Base-by-base conservation (phyloP, 345 rosid genomes). In the Trapa bicornis region DNA sequence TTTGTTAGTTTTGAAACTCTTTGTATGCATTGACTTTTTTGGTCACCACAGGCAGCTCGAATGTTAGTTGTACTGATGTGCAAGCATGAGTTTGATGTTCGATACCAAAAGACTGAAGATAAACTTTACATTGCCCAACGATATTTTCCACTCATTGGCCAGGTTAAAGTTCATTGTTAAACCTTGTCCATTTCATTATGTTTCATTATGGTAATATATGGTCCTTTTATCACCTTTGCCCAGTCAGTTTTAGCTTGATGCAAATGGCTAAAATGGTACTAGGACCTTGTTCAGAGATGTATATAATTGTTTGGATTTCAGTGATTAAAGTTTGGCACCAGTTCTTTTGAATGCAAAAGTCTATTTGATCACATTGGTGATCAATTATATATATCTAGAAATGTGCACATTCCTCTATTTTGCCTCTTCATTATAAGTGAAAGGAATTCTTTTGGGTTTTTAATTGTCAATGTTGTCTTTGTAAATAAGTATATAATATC, bases 101-200 rank as follows among this genome's bases (percentile, higher is more conserved):
- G 97, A 70, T 94, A 94, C 78, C 97, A 94, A 70, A 94, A 91
- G 86, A 93, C 91, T 60, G 99, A 94, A 84, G 99, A 94, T 84
- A 94, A 94, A 80, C 86, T 91, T 47, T 94, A 94, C 68, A 94
- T 94, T 54, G 93, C 97, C 47, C 99, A 94, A 75, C 80, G 88
- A 43, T 91, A 94, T 79, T 91, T 89, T 75, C 96, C 99, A 43
- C 88, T 94, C 72, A 84, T 94, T 29, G 97, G 96, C 67, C 97
- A 89, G 96, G 99, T 94, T 76, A 15, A 45, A 4, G 72, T 32
- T 43, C 65, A 35, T 37, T 47, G 4, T 67, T 22, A 50, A 33
- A 35, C 38, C 32, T 63, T 37, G 57, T 39, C 37, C 66, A 61
- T 32, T 65, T 22, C 57, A 50, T 64, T 50, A 37, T 71, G 13